A percentile compares a stretch with the other conserved stretches of the same genome.
These are phyloP conservation scores for Colletotrichum tamarilloi DNA, from an alignment of 2,329 filamentous ascomycete genomes.

Conservation along the genomic window DNA sequence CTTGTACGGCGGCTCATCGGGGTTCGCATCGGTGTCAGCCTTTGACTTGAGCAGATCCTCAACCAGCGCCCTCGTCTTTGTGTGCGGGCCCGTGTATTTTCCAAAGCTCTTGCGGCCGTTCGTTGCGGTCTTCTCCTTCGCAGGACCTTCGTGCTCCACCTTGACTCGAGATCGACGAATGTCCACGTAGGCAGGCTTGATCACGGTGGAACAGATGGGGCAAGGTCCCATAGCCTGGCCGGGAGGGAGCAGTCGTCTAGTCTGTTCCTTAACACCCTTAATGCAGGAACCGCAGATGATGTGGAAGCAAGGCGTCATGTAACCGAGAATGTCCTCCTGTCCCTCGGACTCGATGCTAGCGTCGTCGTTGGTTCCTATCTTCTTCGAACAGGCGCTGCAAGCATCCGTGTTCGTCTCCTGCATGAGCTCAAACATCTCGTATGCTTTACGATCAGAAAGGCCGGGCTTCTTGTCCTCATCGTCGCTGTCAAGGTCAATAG, in stretches of 20 bases:
- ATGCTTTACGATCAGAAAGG: constrained; percentile 78
- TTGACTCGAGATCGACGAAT: constrained; percentile 73
- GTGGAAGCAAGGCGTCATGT: constrained; percentile 90
- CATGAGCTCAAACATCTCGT: constrained; percentile 87
- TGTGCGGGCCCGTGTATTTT: constrained; percentile 86
- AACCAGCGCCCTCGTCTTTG: constrained; percentile 87
- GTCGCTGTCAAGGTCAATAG: constrained; percentile 89
- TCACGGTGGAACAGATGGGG: constrained; percentile 73
- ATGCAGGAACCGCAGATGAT: constrained; percentile 84
- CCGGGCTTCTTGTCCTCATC: constrained; percentile 66
- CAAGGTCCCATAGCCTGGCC: constrained; percentile 66
- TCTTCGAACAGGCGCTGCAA: constrained; percentile 77
- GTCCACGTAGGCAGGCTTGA: constrained; percentile 73
- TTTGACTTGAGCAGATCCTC: constrained; percentile 76
- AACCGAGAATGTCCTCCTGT: constrained; percentile 75
- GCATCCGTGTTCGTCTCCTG: constrained; percentile 81
- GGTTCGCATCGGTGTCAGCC: constrained; percentile 68
- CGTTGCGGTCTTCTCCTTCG: constrained; percentile 42
- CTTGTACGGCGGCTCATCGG: constrained; percentile 81
- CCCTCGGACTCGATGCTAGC: constrained; percentile 69
- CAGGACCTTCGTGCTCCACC: constrained; percentile 65
- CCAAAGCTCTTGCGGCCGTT: constrained; percentile 56
- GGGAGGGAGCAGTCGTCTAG: constrained; percentile 51
- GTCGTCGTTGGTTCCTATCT: constrained; percentile 66
- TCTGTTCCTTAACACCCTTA: constrained; percentile 65